These are phyloP conservation scores for Aphanomyces euteiches DNA, from an alignment of 352 stramenopile genomes.

Conservation along the genomic window DNA sequence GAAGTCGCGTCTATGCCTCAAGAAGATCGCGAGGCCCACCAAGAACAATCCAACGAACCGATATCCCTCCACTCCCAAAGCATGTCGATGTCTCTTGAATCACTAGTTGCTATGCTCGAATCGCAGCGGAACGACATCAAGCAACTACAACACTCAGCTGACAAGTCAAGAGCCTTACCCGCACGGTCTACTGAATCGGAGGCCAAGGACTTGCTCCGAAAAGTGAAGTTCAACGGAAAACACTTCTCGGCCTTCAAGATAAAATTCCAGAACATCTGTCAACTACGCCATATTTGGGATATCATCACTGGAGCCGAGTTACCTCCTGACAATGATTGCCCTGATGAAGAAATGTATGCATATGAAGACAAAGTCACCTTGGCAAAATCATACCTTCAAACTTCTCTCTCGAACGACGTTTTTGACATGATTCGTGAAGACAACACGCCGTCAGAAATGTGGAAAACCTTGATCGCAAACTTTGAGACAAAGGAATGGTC, in stretches of 20 bases:
- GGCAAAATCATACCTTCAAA: not conserved
- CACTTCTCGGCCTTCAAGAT: not conserved
- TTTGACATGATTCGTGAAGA: slow-evolving; percentile 5
- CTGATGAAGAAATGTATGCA: not conserved
- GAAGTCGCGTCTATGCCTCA: too few species aligned
- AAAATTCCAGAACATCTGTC: not conserved
- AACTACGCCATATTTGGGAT: not conserved
- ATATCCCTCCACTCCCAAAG: too few species aligned
- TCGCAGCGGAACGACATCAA: too few species aligned
- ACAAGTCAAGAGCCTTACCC: too few species aligned
- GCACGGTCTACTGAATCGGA: too few species aligned
- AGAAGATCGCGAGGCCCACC: too few species aligned
- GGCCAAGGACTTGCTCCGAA: too few species aligned
- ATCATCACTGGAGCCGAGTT: not conserved
- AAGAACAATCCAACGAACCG: too few species aligned
- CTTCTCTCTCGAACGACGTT: not conserved
- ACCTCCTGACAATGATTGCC: not conserved
- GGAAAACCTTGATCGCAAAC: not conserved
- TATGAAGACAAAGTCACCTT: not conserved
- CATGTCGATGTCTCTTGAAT: too few species aligned
- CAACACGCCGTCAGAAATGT: not conserved
- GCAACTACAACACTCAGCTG: too few species aligned
- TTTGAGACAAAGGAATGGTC: slow-evolving; percentile 6
- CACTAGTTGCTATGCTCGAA: too few species aligned
- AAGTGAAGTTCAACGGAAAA: too few species aligned